These are phyloP conservation scores for Colletotrichum falcatum DNA, from an alignment of 2,329 filamentous ascomycete genomes.

Conservation along the genomic window DNA sequence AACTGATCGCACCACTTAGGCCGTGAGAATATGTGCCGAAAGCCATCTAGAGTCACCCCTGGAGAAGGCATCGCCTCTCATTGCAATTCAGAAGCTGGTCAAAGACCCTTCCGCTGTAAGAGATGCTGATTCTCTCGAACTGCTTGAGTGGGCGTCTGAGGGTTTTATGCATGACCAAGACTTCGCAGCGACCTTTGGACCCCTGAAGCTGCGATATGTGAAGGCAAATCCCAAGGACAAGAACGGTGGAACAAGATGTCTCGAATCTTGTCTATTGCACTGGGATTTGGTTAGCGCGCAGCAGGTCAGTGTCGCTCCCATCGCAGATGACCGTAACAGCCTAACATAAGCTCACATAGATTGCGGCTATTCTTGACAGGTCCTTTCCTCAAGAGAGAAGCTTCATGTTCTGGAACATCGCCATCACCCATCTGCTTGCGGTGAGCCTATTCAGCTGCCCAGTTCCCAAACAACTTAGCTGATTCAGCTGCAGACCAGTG, in stretches of 20 bases:
- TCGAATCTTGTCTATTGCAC: slow-evolving; percentile 65
- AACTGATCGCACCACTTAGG: slow-evolving; percentile 47
- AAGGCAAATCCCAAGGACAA: slow-evolving; percentile 65
- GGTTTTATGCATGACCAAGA: slow-evolving; percentile 54
- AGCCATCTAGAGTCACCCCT: slow-evolving; percentile 63
- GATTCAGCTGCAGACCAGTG: slow-evolving; percentile 53
- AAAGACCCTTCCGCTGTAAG: slow-evolving; percentile 59
- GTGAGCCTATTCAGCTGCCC: slow-evolving; percentile 51
- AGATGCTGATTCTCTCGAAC: slow-evolving; percentile 64
- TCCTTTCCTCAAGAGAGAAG: slow-evolving; percentile 61
- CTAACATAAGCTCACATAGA: slow-evolving; percentile 52
- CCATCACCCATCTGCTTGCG: slow-evolving; percentile 64
- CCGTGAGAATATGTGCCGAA: slow-evolving; percentile 63
- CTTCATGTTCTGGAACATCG: slow-evolving; percentile 67
- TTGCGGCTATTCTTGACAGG: slow-evolving; percentile 65
- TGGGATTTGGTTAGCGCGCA: slow-evolving; percentile 69
- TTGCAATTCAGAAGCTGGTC: slow-evolving; percentile 59
- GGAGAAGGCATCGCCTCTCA: slow-evolving; percentile 58
- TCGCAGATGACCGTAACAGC: not conserved
- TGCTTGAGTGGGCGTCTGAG: slow-evolving; percentile 66
- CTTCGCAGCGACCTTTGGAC: slow-evolving; percentile 62
- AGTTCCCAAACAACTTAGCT: not conserved
- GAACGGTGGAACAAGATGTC: slow-evolving; percentile 55
- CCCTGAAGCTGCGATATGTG: slow-evolving; percentile 62
- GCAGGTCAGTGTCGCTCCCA: slow-evolving; percentile 55